These are phyloP conservation scores for Sporisorium exsertum DNA, from an alignment of 1,284 basidiomycete genomes.

Conservation along the genomic window DNA sequence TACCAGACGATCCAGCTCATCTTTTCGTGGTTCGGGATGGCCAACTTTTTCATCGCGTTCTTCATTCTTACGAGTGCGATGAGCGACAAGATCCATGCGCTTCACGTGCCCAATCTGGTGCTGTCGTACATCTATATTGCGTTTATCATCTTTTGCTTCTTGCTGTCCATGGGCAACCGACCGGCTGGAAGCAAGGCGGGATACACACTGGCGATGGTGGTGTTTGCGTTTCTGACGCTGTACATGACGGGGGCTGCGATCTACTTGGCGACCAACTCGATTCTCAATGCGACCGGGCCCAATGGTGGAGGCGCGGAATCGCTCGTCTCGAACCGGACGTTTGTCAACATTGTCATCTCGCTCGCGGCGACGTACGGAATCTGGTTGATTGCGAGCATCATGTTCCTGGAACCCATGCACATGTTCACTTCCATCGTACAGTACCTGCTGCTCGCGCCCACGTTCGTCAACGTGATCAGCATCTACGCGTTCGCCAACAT, in stretches of 20 bases:
- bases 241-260: constrained; percentile 66
- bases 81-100: constrained; percentile 49
- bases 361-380: constrained; percentile 66
- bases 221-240: constrained; percentile 63
- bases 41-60: constrained; percentile 64
- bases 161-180: constrained; percentile 67
- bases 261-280: constrained; percentile 58
- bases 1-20: constrained; percentile 65
- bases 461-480: constrained; percentile 67
- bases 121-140: constrained; percentile 67
- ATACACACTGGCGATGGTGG: constrained; percentile 64
- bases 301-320: constrained; percentile 34
- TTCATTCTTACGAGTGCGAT: constrained; percentile 62
- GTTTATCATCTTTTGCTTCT: constrained; percentile 67
- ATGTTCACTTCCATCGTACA: constrained; percentile 67
- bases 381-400: constrained; percentile 62
- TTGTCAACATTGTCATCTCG: constrained; percentile 67
- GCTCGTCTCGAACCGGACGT: constrained; percentile 54
- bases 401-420: constrained; percentile 68
- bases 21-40: constrained; percentile 66
- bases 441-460: constrained; percentile 66
- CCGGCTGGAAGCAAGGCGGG: constrained; percentile 63
- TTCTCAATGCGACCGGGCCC: constrained; percentile 42
- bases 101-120: constrained; percentile 61
- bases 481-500: constrained; percentile 69